Evolutionary conservation across 2,329 filamentous ascomycete genomes (phyloP).

Genomic region (Pestalotiopsis sp.): DNA sequence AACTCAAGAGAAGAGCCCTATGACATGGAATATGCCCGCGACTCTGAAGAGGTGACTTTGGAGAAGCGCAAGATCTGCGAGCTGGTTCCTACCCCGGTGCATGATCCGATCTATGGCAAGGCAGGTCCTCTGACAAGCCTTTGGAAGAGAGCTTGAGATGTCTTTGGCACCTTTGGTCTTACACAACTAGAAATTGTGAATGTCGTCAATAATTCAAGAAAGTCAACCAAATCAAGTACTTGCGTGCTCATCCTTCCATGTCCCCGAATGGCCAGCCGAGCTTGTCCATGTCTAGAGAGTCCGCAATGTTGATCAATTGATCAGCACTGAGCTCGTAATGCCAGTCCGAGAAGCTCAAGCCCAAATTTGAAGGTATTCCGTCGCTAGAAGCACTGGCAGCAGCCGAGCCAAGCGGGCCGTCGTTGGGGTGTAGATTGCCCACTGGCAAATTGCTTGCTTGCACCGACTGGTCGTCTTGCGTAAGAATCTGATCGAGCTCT

Average conservation of each 20-base stretch:
- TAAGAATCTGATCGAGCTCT: background rate
- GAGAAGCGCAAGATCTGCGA: background rate
- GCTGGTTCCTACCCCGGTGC: background rate
- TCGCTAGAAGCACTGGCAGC: background rate
- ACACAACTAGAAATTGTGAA: background rate
- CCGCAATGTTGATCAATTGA: background rate
- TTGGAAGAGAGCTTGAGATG: background rate
- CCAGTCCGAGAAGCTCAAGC: background rate
- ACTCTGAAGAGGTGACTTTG: background rate
- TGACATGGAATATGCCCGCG: background rate
- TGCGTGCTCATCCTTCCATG: background rate
- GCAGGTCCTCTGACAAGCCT: background rate
- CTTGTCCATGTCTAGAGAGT: background rate
- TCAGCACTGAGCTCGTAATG: background rate
- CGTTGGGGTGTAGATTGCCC: background rate
- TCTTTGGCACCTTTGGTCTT: background rate
- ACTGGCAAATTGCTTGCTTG: background rate
- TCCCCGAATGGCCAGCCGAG: background rate
- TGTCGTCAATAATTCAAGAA: background rate
- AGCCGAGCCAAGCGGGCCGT: background rate
- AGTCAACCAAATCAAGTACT: background rate
- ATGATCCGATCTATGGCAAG: background rate
- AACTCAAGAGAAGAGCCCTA: background rate
- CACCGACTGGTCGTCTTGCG: background rate
- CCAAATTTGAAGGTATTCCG: background rate